These are phyloP conservation scores for Kluyveromyces sp. DNA, from an alignment of 1,139 yeast genomes.

Conservation along the genomic window DNA sequence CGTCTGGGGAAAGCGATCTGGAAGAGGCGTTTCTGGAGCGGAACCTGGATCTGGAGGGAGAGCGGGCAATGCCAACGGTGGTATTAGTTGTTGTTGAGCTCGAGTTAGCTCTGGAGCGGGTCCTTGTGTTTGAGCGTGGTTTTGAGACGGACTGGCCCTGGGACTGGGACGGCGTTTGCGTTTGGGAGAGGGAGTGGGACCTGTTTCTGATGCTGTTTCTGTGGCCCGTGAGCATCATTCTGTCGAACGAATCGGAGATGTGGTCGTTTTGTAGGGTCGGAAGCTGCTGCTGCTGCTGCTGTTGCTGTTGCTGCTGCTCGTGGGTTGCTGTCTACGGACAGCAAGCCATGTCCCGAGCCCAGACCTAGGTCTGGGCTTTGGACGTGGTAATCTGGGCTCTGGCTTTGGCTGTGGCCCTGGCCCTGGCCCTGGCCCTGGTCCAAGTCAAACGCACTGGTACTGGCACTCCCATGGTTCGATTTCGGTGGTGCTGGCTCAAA, in stretches of 20 bases:
- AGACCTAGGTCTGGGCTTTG: too few species aligned
- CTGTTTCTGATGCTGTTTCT: slow-evolving; percentile 23
- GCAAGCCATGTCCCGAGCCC: too few species aligned
- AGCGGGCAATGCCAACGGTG: too few species aligned
- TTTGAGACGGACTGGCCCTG: too few species aligned
- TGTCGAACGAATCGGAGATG: slow-evolving; percentile 12
- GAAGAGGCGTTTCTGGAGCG: slow-evolving; percentile 1
- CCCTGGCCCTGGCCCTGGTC: too few species aligned
- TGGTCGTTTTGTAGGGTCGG: neutral
- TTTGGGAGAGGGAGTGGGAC: slow-evolving; percentile 1
- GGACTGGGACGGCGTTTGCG: too few species aligned
- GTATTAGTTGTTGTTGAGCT: neutral
- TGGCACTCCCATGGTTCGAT: neutral
- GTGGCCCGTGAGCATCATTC: slow-evolving; percentile 14
- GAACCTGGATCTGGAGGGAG: neutral
- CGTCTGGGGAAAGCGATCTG: slow-evolving; percentile 21
- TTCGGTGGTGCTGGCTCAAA: neutral
- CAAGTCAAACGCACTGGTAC: neutral
- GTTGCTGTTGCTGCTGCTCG: too few species aligned
- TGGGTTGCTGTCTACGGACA: too few species aligned
- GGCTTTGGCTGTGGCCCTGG: too few species aligned
- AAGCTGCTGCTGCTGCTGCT: too few species aligned
- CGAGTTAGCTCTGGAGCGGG: neutral
- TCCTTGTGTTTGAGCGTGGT: neutral
- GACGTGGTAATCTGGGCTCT: too few species aligned